Evolutionary conservation across 2,329 filamentous ascomycete genomes (phyloP).

Genomic region (Penicillium sp.): DNA sequence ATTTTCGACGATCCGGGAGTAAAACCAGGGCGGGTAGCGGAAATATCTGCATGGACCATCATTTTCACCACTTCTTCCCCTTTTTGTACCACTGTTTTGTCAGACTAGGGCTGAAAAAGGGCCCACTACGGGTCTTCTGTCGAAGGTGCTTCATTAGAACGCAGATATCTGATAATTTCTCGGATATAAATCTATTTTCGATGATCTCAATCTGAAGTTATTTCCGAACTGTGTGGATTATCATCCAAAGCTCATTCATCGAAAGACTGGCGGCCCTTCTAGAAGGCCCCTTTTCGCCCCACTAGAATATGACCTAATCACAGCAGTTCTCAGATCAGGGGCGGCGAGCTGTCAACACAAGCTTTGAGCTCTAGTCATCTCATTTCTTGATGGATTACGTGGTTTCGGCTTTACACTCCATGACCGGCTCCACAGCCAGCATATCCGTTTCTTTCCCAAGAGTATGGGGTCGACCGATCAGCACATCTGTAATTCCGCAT

Average conservation of each 20-base stretch:
- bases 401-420: not conserved
- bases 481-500: no score
- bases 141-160: not conserved
- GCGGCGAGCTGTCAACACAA: not conserved
- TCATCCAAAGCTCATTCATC: not conserved
- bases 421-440: not conserved
- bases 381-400: no score
- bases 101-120: not conserved
- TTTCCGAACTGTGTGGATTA: not conserved
- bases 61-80: not conserved
- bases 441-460: no score
- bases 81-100: not conserved
- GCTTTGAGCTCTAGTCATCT: no score
- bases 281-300: not conserved
- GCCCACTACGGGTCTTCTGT: not conserved
- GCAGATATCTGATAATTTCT: not conserved
- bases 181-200: constrained; percentile 3
- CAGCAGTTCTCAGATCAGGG: not conserved
- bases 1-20: not conserved
- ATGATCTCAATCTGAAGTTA: not conserved
- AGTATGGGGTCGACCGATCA: no score
- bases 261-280: not conserved
- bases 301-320: no score
- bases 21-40: not conserved
- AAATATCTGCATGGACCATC: not conserved